Base-by-base conservation (phyloP, 257 asterid species). In the Ehretia macrophylla region DNA sequence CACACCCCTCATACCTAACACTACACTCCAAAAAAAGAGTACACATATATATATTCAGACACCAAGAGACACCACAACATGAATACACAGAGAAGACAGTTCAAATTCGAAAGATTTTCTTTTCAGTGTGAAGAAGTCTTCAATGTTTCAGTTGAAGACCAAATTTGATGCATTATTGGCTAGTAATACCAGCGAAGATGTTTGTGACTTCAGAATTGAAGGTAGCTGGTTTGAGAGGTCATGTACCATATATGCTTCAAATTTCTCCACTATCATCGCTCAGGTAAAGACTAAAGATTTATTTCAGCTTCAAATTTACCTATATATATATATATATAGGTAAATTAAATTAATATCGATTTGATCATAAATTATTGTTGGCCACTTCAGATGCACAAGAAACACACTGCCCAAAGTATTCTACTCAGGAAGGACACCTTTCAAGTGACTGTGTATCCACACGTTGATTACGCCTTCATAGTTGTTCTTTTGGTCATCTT, bases 381-480 rank as follows among this genome's bases (percentile, higher is more conserved):
- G n/a, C n/a, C n/a, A 47, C 11, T 49, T 68, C 86, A 88, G 95
- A 88, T 91, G 97, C 90, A 78, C 74, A 82, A 17, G 84, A 84
- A 80, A 49, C 85, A 76, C 72, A 76, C 55, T 1, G 85, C 84
- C 0, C 72, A 69, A 52, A 82, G 94, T 21, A 42, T 81, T 40
- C 42, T 84, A n/a, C 75, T 82, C 3, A 96, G 91, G 32, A 87
- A 85, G 63, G 95, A 85, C 35, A 80, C 76, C 2, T 87, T 81
- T 55, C 77, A 81, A 17, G 92, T 85, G 70, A 81, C 95, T 1
- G 90, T 87, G 39, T 80, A 78, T 71, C 87, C 96, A 1, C 77
- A 87, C 45, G 86, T 87, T 13, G 96, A 91, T 70, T 81, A 85
- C 59, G 98, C 96, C 58, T 91, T 91, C 74, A 68, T 91, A 6